phyloP scores from a whole-genome alignment of 2,329 filamentous ascomycete species.

The Phyllosticta ampelicida region DNA sequence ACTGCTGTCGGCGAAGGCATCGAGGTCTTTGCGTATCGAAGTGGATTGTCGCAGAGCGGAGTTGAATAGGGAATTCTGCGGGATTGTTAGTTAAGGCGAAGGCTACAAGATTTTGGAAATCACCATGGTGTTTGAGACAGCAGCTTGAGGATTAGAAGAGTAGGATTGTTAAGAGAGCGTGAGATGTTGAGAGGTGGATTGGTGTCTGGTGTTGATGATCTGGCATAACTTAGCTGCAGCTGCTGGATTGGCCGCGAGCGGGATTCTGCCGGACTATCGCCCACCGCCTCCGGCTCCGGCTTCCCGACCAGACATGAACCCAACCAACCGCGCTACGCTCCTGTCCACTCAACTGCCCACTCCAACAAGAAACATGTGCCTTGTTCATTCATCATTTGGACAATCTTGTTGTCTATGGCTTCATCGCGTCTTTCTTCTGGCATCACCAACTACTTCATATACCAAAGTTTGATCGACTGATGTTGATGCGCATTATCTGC shows the following conservation, averaged over 20 bases:
- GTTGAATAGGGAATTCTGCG: conserved; percentile 73
- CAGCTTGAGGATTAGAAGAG: not conserved
- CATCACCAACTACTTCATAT: no score
- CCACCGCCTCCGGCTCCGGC: not conserved
- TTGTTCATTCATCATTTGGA: no score
- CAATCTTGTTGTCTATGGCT: no score
- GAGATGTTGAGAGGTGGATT: not conserved
- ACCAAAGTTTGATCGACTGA: no score
- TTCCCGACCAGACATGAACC: no score
- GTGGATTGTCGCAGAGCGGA: conserved; percentile 76
- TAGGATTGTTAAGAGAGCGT: not conserved
- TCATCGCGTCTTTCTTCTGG: no score
- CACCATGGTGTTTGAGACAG: not conserved
- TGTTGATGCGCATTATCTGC: no score
- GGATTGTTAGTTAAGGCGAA: not conserved
- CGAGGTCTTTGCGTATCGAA: conserved; percentile 65
- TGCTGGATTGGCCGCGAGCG: not conserved
- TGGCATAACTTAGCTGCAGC: not conserved
- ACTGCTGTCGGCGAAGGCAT: conserved; percentile 51
- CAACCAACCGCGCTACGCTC: no score
- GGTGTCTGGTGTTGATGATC: not conserved
- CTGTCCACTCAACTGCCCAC: no score
- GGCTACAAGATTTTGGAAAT: not conserved
- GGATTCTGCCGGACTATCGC: not conserved
- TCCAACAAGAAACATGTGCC: no score